Percentiles rank a stretch among this genome's conserved stretches.
Conservation (phyloP, 139 green algal species). For the Astrephomene gubernaculifera region DNA sequence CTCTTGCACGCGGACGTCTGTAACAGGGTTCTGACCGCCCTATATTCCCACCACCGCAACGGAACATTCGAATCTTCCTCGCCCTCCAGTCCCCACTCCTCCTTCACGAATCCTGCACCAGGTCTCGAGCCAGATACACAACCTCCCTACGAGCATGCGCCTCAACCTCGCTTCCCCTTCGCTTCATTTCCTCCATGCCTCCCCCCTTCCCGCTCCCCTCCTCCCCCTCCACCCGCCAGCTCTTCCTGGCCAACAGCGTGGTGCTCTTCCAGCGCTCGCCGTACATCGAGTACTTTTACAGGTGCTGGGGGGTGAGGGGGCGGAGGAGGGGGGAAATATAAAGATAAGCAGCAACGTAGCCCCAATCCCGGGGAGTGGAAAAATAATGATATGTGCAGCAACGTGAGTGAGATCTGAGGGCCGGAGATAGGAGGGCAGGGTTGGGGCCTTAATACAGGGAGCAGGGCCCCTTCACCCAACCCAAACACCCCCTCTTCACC, state of each 20-base stretch:
- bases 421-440: not conserved
- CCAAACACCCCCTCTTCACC: not conserved
- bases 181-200: too few relatives aligned
- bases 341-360: too few relatives aligned
- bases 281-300: slow-evolving; percentile 34
- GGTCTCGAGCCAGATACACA: too few relatives aligned
- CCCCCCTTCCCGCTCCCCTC: not conserved
- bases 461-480: not conserved
- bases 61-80: too few relatives aligned
- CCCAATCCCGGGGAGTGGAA: too few relatives aligned
- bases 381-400: too few relatives aligned
- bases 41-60: not conserved
- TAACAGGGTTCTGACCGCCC: not conserved
- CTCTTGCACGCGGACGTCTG: not conserved
- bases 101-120: too few relatives aligned
- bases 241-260: slow-evolving; percentile 15
- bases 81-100: too few relatives aligned
- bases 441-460: not conserved
- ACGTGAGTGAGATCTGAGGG: too few relatives aligned
- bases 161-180: too few relatives aligned
- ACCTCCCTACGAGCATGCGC: too few relatives aligned
- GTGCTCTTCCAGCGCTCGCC: not conserved
- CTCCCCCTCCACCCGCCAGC: not conserved
- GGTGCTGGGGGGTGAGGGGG: not conserved
- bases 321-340: not conserved